Evolutionary conservation across 2,329 filamentous ascomycete species (phyloP).

Genomic region (Ophiosphaerella korrae): DNA sequence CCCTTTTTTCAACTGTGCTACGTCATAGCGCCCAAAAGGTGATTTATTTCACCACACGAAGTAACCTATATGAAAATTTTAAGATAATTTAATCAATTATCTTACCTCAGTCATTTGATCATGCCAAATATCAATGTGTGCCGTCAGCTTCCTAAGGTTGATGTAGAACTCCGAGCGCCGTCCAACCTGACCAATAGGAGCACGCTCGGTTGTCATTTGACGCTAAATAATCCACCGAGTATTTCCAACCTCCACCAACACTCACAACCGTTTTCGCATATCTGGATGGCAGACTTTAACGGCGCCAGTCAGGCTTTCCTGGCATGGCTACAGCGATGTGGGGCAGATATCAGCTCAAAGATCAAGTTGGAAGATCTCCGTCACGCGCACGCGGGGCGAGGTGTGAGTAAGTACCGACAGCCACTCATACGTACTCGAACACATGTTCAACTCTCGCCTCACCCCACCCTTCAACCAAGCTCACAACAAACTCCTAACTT

Average conservation of each 20-base stretch:
- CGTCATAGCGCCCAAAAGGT: background rate
- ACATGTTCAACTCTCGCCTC: background rate
- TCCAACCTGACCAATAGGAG: conserved; percentile 23
- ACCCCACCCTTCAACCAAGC: background rate
- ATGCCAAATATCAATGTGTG: conserved; percentile 3
- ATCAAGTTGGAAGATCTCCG: conserved; percentile 64
- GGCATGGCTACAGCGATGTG: conserved; percentile 60
- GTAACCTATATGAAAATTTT: too few species aligned
- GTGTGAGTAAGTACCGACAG: conserved; percentile 60
- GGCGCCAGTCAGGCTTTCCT: conserved; percentile 58
- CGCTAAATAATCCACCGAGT: conserved; percentile 22
- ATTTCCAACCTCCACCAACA: conserved; percentile 21
- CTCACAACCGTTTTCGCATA: conserved; percentile 3
- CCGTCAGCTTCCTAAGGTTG: background rate
- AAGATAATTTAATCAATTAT: too few species aligned
- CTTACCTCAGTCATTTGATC: conserved; percentile 11
- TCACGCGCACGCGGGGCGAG: conserved; percentile 62
- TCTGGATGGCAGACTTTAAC: conserved; percentile 44
- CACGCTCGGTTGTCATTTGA: conserved; percentile 23
- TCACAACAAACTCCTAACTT: conserved; percentile 14
- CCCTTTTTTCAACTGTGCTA: background rate
- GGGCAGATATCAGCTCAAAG: conserved; percentile 62
- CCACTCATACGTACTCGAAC: background rate
- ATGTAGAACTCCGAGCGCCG: background rate
- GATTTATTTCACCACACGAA: too few species aligned